These are phyloP conservation scores for Sordaria brevicollis DNA, from an alignment of 495 filamentous ascomycete species.

Conservation along the genomic window DNA sequence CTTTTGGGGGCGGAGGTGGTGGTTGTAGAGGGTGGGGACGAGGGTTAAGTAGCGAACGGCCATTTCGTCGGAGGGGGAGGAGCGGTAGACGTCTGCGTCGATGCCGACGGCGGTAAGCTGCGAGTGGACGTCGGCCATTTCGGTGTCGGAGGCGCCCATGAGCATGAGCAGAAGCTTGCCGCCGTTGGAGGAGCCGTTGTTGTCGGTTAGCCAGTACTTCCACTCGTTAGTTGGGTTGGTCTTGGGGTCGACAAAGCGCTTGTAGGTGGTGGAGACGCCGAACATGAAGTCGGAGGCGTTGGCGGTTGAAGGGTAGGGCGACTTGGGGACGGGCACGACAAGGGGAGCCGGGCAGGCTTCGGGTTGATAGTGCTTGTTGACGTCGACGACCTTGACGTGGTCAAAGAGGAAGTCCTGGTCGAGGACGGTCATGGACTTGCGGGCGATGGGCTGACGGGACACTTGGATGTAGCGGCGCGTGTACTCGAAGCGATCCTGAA, in stretches of 20 bases:
- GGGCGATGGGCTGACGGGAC: conserved; percentile 28
- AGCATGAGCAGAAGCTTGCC: conserved; percentile 37
- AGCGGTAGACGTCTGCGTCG: conserved; percentile 51
- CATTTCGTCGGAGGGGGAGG: conserved; percentile 50
- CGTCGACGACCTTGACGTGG: conserved; percentile 31
- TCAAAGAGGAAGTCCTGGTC: conserved; percentile 33
- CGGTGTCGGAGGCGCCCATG: conserved; percentile 28
- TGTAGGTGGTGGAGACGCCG: conserved; percentile 37
- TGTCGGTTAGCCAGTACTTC: conserved; percentile 40
- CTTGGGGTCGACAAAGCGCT: conserved; percentile 30
- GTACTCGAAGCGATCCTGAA: conserved; percentile 41
- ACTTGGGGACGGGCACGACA: conserved; percentile 34
- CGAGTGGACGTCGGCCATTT: conserved; percentile 30
- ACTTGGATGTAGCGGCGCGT: conserved; percentile 40
- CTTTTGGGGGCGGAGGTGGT: conserved; percentile 38
- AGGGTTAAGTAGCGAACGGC: conserved; percentile 44
- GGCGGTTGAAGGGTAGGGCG: conserved; percentile 34
- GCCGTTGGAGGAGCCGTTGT: conserved; percentile 37
- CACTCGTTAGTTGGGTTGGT: conserved; percentile 38
- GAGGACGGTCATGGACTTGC: conserved; percentile 39
- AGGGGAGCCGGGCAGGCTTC: conserved; percentile 37
- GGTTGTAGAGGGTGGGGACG: conserved; percentile 43
- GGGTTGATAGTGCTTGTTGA: conserved; percentile 29
- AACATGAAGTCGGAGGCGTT: conserved; percentile 44
- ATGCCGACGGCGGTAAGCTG: conserved; percentile 42